Evolutionary conservation across 768 basidiomycete genomes (phyloP).

Genomic region (Lactifluus volemus): DNA sequence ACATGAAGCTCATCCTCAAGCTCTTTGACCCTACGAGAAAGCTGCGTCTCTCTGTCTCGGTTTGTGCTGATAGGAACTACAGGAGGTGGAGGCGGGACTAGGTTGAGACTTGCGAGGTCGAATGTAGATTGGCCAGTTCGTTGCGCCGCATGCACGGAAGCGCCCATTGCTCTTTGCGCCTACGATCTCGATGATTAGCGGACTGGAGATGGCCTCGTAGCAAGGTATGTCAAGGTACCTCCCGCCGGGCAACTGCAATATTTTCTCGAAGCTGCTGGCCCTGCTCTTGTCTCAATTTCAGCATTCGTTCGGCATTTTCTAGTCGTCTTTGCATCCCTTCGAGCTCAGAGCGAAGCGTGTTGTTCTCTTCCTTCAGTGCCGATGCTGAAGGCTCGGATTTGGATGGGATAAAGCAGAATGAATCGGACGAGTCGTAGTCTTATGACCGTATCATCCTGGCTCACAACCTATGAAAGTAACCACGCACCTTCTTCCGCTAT

Average conservation of each 20-base stretch:
- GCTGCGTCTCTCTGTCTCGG: constrained; percentile 44
- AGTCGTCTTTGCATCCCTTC: constrained; percentile 49
- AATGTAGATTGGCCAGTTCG: constrained; percentile 33
- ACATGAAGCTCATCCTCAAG: constrained; percentile 69
- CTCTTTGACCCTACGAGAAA: constrained; percentile 51
- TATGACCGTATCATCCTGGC: background rate
- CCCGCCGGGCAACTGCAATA: constrained; percentile 61
- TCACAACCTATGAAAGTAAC: background rate
- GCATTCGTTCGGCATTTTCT: constrained; percentile 48
- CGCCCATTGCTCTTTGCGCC: constrained; percentile 75
- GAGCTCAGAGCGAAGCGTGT: constrained; percentile 49
- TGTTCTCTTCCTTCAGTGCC: constrained; percentile 59
- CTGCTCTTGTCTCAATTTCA: constrained; percentile 69
- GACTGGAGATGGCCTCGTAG: background rate
- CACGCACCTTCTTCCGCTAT: constrained; percentile 55
- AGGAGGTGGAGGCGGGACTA: constrained; percentile 39
- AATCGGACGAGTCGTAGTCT: constrained; percentile 62
- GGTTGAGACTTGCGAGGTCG: constrained; percentile 49
- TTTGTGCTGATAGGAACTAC: constrained; percentile 45
- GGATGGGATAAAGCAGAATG: constrained; percentile 67
- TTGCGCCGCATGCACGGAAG: constrained; percentile 47
- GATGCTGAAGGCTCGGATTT: constrained; percentile 43
- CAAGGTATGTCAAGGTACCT: constrained; percentile 33
- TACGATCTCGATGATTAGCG: constrained; percentile 23
- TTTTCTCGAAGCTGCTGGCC: constrained; percentile 74